A percentile compares a stretch with the other conserved stretches of the same genome.
Evolutionary conservation across 768 basidiomycete species (phyloP).

Genomic region (Suillus occidentalis): DNA sequence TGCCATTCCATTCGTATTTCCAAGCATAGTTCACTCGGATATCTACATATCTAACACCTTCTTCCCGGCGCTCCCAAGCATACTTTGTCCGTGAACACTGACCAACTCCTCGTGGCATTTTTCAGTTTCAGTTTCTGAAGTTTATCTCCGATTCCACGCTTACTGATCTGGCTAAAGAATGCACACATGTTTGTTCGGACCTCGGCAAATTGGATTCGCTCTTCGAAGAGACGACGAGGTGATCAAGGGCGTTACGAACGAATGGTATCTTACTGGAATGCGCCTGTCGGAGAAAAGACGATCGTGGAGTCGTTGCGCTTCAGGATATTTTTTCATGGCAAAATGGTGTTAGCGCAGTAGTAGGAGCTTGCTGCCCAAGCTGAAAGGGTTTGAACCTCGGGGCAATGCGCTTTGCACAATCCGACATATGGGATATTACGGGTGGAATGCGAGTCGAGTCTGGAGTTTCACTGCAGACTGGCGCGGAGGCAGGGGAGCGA

Average conservation of each 20-base stretch:
- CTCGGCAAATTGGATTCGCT: constrained; percentile 58
- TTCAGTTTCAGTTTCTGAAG: constrained; percentile 44
- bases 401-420: too few relatives aligned
- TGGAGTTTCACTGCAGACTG: too few relatives aligned
- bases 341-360: too few relatives aligned
- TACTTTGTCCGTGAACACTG: constrained; percentile 32
- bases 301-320: constrained; percentile 38
- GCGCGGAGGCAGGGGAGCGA: too few relatives aligned
- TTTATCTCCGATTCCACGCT: constrained; percentile 49
- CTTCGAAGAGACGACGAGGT: constrained; percentile 61
- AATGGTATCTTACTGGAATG: constrained; percentile 38
- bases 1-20: background rate
- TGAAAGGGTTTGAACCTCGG: too few relatives aligned
- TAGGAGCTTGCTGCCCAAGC: too few relatives aligned
- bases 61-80: constrained; percentile 40
- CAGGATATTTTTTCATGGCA: too few relatives aligned
- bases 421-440: too few relatives aligned
- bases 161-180: constrained; percentile 63
- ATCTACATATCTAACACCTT: constrained; percentile 44
- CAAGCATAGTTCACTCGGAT: constrained; percentile 10
- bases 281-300: constrained; percentile 40
- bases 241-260: constrained; percentile 63
- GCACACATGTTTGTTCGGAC: constrained; percentile 75
- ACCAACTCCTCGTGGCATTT: constrained; percentile 48
- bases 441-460: too few relatives aligned